phyloP scores from a whole-genome alignment of 352 stramenopile genomes.

The Globisporangium apiculatum region DNA sequence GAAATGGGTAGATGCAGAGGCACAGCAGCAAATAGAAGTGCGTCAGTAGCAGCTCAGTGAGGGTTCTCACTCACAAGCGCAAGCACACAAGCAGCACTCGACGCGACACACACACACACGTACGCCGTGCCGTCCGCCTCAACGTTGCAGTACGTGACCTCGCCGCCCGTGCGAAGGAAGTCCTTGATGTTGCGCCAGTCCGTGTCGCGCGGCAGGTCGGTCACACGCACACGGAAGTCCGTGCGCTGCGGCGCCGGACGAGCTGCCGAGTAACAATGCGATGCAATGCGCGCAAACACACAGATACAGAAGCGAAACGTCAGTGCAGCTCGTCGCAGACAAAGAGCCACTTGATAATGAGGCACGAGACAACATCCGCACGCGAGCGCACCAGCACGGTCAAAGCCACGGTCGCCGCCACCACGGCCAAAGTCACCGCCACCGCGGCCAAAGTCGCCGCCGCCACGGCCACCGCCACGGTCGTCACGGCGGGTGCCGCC shows the following conservation, averaged over 20 bases:
- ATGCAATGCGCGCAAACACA: too few relatives aligned
- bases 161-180: conserved; percentile 72
- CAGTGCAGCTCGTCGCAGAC: too few relatives aligned
- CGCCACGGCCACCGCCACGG: conserved; percentile 31
- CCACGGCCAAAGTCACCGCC: conserved; percentile 19
- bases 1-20: background rate
- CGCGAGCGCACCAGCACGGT: conserved; percentile 6
- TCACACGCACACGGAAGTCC: conserved; percentile 70
- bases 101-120: conserved; percentile 14
- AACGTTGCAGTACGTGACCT: conserved; percentile 84
- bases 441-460: conserved; percentile 27
- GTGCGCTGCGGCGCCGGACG: conserved; percentile 71
- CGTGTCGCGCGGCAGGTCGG: conserved; percentile 65
- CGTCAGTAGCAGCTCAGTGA: background rate
- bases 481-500: conserved; percentile 59
- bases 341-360: too few relatives aligned
- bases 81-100: background rate
- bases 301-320: too few relatives aligned
- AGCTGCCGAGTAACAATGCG: conserved; percentile 11
- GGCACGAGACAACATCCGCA: too few relatives aligned
- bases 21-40: background rate
- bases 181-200: conserved; percentile 88
- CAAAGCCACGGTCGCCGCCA: conserved; percentile 16
- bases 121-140: conserved; percentile 79
- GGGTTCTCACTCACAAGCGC: too few relatives aligned